Evolutionary conservation across 1,139 yeast genomes (phyloP).

Genomic region (Hemisphaericaspora xylanilytica): DNA sequence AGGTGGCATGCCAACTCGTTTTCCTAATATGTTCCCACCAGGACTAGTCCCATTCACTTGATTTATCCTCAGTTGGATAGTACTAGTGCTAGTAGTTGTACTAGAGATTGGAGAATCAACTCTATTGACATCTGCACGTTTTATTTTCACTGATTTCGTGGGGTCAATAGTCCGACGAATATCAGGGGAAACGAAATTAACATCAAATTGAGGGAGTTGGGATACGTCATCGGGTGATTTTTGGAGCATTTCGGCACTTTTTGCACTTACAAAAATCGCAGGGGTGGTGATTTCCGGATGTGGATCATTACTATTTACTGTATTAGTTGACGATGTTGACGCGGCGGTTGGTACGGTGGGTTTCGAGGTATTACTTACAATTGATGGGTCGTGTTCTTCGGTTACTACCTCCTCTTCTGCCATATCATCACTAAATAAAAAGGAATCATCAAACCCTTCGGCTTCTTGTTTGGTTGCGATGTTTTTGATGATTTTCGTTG

Average conservation of each 20-base stretch:
- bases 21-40: constrained; percentile 7
- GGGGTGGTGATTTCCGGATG: constrained; percentile 15
- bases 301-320: not conserved
- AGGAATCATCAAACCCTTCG: constrained; percentile 58
- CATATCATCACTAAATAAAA: constrained; percentile 63
- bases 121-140: constrained; percentile 35
- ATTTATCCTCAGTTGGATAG: constrained; percentile 8
- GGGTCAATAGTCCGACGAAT: constrained; percentile 58
- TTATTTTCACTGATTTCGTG: constrained; percentile 56
- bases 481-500: constrained; percentile 13
- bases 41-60: constrained; percentile 7
- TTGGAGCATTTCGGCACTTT: constrained; percentile 53
- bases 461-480: constrained; percentile 24
- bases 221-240: constrained; percentile 38
- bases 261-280: constrained; percentile 53
- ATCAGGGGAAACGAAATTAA: constrained; percentile 50
- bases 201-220: constrained; percentile 43
- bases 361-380: not conserved
- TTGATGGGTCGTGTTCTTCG: constrained; percentile 2
- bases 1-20: constrained; percentile 15
- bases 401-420: constrained; percentile 18
- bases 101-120: constrained; percentile 25
- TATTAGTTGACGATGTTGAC: too few relatives aligned
- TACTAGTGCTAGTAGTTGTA: constrained; percentile 9
- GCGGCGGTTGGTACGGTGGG: not conserved